phyloP scores from a whole-genome alignment of 805 yeast genomes.

The Cyberlindnera lachancei region DNA sequence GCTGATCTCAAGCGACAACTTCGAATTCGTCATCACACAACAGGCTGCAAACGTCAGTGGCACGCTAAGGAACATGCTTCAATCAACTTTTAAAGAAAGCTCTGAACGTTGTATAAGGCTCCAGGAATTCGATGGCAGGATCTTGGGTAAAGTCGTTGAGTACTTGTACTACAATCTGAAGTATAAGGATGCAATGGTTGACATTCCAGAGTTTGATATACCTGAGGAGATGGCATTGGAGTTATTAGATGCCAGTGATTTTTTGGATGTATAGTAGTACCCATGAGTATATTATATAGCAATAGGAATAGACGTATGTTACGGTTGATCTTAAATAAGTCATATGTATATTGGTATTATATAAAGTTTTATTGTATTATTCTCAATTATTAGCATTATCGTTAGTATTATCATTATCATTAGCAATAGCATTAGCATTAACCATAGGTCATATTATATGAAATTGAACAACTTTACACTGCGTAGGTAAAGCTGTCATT shows the following conservation, averaged over 20 bases:
- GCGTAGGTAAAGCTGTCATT: constrained; percentile 32
- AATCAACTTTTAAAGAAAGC: constrained; percentile 51
- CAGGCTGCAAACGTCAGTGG: constrained; percentile 76
- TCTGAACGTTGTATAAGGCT: constrained; percentile 46
- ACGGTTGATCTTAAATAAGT: neutral
- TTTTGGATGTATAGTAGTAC: constrained; percentile 46
- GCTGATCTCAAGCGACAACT: constrained; percentile 67
- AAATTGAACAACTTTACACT: constrained; percentile 39
- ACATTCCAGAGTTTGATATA: constrained; percentile 78
- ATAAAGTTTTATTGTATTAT: too few relatives aligned
- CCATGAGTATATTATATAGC: neutral
- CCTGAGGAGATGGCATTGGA: constrained; percentile 95
- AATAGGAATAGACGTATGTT: neutral
- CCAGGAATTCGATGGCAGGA: constrained; percentile 60
- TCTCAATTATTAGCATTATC: too few relatives aligned
- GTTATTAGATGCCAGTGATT: constrained; percentile 88
- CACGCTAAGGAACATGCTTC: constrained; percentile 51
- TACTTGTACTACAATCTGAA: constrained; percentile 71
- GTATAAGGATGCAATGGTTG: constrained; percentile 48
- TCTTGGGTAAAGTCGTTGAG: constrained; percentile 76
- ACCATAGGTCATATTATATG: constrained; percentile 10
- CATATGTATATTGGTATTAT: too few relatives aligned
- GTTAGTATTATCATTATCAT: too few relatives aligned
- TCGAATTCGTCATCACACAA: constrained; percentile 49
- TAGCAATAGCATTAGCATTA: too few relatives aligned